These are phyloP conservation scores for Geotrichum candidum DNA, from an alignment of 1,139 yeast species.

Conservation along the genomic window DNA sequence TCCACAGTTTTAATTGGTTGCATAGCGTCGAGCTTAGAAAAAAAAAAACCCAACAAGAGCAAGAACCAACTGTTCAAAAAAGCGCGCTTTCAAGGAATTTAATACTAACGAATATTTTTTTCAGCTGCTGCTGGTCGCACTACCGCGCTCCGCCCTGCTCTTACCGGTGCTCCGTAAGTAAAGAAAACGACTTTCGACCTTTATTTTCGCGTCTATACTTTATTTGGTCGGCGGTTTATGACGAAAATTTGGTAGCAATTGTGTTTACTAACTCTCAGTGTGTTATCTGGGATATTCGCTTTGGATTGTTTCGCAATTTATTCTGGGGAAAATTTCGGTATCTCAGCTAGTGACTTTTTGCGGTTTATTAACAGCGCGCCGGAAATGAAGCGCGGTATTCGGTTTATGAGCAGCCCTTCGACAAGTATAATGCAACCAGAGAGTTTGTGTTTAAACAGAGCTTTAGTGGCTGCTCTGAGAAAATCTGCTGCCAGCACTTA, in stretches of 20 bases:
- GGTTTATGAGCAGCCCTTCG: not conserved
- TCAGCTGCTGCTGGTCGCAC: constrained; percentile 19
- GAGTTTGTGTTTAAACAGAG: not conserved
- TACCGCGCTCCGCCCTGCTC: constrained; percentile 24
- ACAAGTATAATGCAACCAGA: not conserved
- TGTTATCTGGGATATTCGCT: not conserved
- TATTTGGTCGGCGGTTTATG: not conserved
- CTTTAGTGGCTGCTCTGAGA: not conserved
- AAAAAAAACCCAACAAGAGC: not conserved
- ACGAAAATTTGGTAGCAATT: not conserved
- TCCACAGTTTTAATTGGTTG: not conserved
- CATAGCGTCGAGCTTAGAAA: not conserved
- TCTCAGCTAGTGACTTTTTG: not conserved
- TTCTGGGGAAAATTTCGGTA: not conserved
- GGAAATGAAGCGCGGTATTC: too few species aligned
- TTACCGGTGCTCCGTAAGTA: constrained; percentile 23
- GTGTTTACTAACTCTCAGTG: not conserved
- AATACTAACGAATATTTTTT: not conserved
- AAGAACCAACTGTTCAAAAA: not conserved
- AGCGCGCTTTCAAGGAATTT: not conserved
- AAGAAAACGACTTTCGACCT: not conserved
- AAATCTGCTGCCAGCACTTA: not conserved
- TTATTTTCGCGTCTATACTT: not conserved
- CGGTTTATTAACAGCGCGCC: not conserved
- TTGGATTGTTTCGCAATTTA: not conserved